Evolutionary conservation across 805 yeast species (phyloP).

Genomic region (Millerozyma miso): DNA sequence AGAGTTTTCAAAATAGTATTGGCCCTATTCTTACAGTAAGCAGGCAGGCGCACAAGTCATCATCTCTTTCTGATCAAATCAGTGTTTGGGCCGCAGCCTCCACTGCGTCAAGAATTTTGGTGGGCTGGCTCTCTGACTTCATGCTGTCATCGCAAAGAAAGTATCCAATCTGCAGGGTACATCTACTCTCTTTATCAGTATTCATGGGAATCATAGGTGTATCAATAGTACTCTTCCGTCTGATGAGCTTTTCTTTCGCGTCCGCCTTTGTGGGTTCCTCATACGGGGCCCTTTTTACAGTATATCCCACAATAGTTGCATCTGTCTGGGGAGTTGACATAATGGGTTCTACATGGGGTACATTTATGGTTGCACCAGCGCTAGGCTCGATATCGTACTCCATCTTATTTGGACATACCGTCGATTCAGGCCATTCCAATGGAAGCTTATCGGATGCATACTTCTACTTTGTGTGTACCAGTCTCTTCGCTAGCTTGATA

Average conservation of each 20-base stretch:
- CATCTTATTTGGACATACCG: conserved; percentile 59
- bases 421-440: conserved; percentile 36
- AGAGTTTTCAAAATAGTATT: conserved; percentile 78
- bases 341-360: conserved; percentile 91
- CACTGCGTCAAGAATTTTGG: conserved; percentile 60
- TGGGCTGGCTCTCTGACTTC: conserved; percentile 69
- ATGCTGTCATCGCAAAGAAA: conserved; percentile 29
- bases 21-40: conserved; percentile 56
- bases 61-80: conserved; percentile 45
- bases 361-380: conserved; percentile 86
- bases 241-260: conserved; percentile 18
- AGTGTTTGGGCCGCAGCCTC: conserved; percentile 62
- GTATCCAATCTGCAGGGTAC: conserved; percentile 28
- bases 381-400: conserved; percentile 71
- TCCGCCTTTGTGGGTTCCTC: conserved; percentile 60
- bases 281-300: conserved; percentile 82
- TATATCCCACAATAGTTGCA: conserved; percentile 81
- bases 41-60: conserved; percentile 2
- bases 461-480: conserved; percentile 22
- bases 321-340: conserved; percentile 83
- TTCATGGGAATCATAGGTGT: conserved; percentile 32
- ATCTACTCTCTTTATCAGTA: conserved; percentile 26
- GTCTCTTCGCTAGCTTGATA: conserved; percentile 22
- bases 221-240: conserved; percentile 7
- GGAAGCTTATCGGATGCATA: conserved; percentile 13